phyloP scores from a whole-genome alignment of 257 asterid genomes.

The Fraxinus cuspidata region DNA sequence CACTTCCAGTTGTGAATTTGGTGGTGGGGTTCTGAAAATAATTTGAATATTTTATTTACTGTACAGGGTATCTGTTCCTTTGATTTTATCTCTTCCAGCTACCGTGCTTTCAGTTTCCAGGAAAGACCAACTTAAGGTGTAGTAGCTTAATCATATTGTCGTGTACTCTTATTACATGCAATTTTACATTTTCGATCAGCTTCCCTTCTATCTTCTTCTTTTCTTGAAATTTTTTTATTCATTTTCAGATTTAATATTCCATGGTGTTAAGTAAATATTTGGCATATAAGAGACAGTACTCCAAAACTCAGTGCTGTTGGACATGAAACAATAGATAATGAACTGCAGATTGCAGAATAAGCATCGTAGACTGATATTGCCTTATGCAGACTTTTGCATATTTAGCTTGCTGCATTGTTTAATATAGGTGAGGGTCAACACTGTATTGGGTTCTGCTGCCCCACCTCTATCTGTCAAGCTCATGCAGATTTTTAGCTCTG shows the following conservation, averaged over 20 bases:
- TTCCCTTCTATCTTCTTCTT: constrained; percentile 9
- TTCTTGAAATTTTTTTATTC: not conserved
- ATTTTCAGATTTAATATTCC: constrained; percentile 15
- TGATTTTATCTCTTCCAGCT: constrained; percentile 81
- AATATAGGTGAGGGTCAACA: constrained; percentile 70
- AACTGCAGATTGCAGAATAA: not conserved
- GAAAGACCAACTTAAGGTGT: constrained; percentile 86
- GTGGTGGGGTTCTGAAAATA: not conserved
- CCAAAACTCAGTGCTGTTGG: constrained; percentile 18
- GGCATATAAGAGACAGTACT: constrained; percentile 12
- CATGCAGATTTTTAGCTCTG: constrained; percentile 76
- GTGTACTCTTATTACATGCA: constrained; percentile 18
- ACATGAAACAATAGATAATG: constrained; percentile 8
- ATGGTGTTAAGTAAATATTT: constrained; percentile 16
- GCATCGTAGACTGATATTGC: constrained; percentile 17
- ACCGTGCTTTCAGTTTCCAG: constrained; percentile 74
- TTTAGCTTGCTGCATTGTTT: constrained; percentile 20
- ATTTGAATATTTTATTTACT: constrained; percentile 26
- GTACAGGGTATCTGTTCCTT: constrained; percentile 77
- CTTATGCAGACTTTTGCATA: constrained; percentile 14
- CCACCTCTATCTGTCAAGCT: constrained; percentile 82
- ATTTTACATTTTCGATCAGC: constrained; percentile 1
- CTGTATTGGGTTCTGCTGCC: constrained; percentile 79
- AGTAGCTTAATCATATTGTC: constrained; percentile 27
- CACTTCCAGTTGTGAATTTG: not conserved